Base-by-base conservation (phyloP, 2,329 filamentous ascomycete species). In the Alternaria rosae region DNA sequence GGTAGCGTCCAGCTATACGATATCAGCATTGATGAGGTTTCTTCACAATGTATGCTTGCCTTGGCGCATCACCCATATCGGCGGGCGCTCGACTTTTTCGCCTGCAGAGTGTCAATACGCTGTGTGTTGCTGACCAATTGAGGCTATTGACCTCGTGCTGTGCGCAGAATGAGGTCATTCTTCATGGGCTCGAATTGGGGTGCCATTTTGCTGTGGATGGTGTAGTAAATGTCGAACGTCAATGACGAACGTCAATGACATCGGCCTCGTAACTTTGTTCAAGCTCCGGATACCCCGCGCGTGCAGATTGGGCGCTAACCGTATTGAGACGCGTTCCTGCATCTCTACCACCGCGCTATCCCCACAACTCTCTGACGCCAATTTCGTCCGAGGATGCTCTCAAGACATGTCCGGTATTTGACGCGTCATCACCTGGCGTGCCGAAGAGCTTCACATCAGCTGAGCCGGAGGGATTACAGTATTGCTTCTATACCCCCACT, bases 31-130 rank as follows among this genome's bases (percentile, higher is more conserved):
- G n/a, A 10, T 38, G 7, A 51, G 41, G 51, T 52, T 42, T 35
- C 23, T 58, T 44, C 15, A 13, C 13, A 21, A 54, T 13, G 17
- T 26, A 38, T 71, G 43, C 51, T 52, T 85, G 94, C 93, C 93
- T 89, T 99, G 95, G 82, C 95, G 92, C 95, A 99, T 99, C 79
- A 99, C 93, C 95, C 95, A 99, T 85, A 96, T 92, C 60, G 95
- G 95, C 64, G 95, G 92, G 68, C 95, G 89, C 82, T 97, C 93
- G 69, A 98, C 92, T 79, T 89, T 89, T 82, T 97, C 87, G 79
- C 94, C 94, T 96, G 75, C 21, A 45, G 57, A 64, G 61, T 62
- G 65, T 72, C 68, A 70, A 71, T 61, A n/a, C 7, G 25, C 32
- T 59, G 38, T 21, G 6, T 17, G 5, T 15, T 12, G 30, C 12